phyloP scores from a whole-genome alignment of 208 protist genomes.

The Trypanosoma avium region DNA sequence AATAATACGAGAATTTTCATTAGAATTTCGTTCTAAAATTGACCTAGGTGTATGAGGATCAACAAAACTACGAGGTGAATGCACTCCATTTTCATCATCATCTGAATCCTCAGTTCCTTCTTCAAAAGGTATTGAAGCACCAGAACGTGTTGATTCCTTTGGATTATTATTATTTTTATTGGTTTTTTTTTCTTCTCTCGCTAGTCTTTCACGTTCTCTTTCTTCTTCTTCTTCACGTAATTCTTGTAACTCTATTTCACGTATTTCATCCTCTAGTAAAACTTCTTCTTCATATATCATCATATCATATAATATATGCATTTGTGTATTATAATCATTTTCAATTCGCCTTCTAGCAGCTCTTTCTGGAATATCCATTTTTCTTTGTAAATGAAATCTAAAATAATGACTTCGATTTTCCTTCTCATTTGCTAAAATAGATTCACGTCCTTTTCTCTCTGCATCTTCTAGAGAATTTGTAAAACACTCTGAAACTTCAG shows the following conservation, averaged over 20 bases:
- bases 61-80: not conserved
- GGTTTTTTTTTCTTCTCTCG: constrained; percentile 10
- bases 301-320: constrained; percentile 43
- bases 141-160: constrained; percentile 16
- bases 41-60: not conserved
- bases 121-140: constrained; percentile 27
- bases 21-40: not conserved
- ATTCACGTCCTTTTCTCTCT: not conserved
- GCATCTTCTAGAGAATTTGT: not conserved
- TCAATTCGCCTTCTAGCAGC: constrained; percentile 29
- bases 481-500: not conserved
- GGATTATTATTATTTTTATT: constrained; percentile 20
- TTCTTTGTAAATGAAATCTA: not conserved
- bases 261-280: constrained; percentile 39
- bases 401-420: not conserved
- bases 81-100: not conserved
- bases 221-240: constrained; percentile 36
- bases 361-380: not conserved
- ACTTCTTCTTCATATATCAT: constrained; percentile 46
- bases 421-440: constrained; percentile 1
- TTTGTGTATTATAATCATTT: constrained; percentile 27
- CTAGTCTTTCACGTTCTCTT: constrained; percentile 23
- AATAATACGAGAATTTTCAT: not conserved
- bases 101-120: constrained; percentile 35
- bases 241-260: constrained; percentile 26